Base-by-base conservation (phyloP, 306 rosid genomes). In the Begonia peltatifolia region DNA sequence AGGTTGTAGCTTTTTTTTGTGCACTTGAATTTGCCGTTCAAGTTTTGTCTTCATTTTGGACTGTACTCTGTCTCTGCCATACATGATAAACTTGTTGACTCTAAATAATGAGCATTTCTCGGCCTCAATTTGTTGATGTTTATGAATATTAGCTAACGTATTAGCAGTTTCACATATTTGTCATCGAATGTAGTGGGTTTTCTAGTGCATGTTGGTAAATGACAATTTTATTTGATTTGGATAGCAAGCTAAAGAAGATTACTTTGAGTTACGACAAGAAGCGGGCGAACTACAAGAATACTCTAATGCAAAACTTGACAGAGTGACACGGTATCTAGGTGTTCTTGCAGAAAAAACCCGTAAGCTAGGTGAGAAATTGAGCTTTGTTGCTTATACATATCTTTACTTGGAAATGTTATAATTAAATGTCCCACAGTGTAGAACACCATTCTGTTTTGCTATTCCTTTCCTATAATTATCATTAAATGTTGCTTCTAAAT, bases 261-360 rank as follows among this genome's bases (percentile, higher is more conserved):
- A 76, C 81, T 58, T 80, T 68, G 87, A 68, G 67, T 69, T 90
- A 67, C 80, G 84, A 60, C 95, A 90, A 75, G 95, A 90, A 68
- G 94, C 92, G 52, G 77, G 77, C 71, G 99, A 86, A 72, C 83
- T 90, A 66, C 90, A 83, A 57, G 94, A 83, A 62, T 90, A 90
- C 60, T 86, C 93, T 9, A 86, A 86, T 74, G 95, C 95, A 20
- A 86, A 90, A 71, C 88, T 90, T 16, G 92, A 86, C n/a, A 74
- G 93, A 69, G 94, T 81, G 61, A 86, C 94, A 35, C 82, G 93
- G 12, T 90, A 90, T 79, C 82, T 90, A 4, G 95, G 99, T 47
- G 95, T 86, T 76, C 94, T 90, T 69, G 94, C 92, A 20, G 87
- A 81, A 55, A 79, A 83, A 66, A 73, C 88, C 58, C 85, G 72